A percentile compares a stretch with the other conserved stretches of the same genome.
phyloP scores from a whole-genome alignment of 768 basidiomycete species.

The Trametes maxima region DNA sequence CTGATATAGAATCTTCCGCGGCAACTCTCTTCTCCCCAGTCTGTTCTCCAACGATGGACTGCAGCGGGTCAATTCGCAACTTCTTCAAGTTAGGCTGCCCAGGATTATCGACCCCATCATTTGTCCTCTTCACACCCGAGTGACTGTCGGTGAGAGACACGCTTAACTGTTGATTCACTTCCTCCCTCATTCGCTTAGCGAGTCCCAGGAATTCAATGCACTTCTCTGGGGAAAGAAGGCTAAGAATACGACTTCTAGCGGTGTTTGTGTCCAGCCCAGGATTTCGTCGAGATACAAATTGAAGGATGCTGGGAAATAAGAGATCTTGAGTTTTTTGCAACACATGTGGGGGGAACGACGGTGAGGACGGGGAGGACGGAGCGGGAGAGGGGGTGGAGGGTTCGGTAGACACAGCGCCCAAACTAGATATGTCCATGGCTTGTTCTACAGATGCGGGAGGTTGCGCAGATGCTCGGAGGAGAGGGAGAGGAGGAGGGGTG shows the following conservation, averaged over 20 bases:
- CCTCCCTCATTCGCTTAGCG: constrained; percentile 16
- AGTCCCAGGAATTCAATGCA: constrained; percentile 25
- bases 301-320: constrained; percentile 12
- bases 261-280: constrained; percentile 14
- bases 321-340: constrained; percentile 17
- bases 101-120: not conserved
- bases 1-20: not conserved
- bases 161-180: constrained; percentile 6
- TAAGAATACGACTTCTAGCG: constrained; percentile 13
- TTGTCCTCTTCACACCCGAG: constrained; percentile 1
- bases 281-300: constrained; percentile 9
- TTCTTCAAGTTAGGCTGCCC: not conserved
- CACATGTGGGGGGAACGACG: not conserved
- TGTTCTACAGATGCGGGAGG: not conserved
- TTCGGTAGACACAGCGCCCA: not conserved
- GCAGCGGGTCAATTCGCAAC: not conserved
- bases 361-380: not conserved
- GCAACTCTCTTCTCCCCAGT: not conserved
- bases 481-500: not conserved
- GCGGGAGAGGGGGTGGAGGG: not conserved
- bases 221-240: constrained; percentile 24
- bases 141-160: not conserved
- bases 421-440: not conserved
- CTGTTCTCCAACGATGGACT: not conserved
- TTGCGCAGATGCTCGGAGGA: too few relatives aligned